Base-by-base conservation (phyloP, 495 filamentous ascomycete genomes). In the Aspergillus baeticus region DNA sequence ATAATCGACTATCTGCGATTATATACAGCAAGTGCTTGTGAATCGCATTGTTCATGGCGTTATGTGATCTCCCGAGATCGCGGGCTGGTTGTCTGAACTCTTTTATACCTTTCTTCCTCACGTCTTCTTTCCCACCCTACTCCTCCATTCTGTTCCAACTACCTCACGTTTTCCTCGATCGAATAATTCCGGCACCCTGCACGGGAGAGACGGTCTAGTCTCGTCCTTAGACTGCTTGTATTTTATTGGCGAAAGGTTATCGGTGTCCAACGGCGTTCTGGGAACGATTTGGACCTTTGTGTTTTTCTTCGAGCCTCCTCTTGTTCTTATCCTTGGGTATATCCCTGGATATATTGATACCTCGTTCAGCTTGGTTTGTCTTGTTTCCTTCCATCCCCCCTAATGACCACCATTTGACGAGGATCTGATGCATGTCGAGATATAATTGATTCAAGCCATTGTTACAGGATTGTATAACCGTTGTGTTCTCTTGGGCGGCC, bases 1-100 rank as follows among this genome's bases (percentile, higher is more conserved):
- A 41, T 42, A 38, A 42, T 50, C 44, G 26, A 50, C 29, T 29
- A 43, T 39, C 10, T 38, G 6, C 23, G 13, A 35, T 22, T 26
- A 39, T 31, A 37, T 31, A 34, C 33, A 10, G 47, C 47, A 53
- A 35, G n/a, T 31, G 51, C 50, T 50, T 45, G 52, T 45, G 39
- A 47, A 57, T 51, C 63, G 71, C 74, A 75, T 73, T 71, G 60
- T 66, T 73, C 63, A 62, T 64, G 77, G 66, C 73, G 77, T 71
- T 77, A 66, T 50, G 69, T 67, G 64, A 66, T 63, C 69, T 64
- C 67, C 67, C 68, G 64, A 73, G 70, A 74, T 64, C 67, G 63
- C 59, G 65, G 74, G 65, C 67, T 64, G 75, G 72, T 73, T 79
- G 72, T 75, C 70, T 76, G 75, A 73, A 67, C 72, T 69, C 70